A percentile compares a stretch with the other conserved stretches of the same genome.
phyloP scores from a whole-genome alignment of 2,329 filamentous ascomycete species.

The Trichoderma sp. region DNA sequence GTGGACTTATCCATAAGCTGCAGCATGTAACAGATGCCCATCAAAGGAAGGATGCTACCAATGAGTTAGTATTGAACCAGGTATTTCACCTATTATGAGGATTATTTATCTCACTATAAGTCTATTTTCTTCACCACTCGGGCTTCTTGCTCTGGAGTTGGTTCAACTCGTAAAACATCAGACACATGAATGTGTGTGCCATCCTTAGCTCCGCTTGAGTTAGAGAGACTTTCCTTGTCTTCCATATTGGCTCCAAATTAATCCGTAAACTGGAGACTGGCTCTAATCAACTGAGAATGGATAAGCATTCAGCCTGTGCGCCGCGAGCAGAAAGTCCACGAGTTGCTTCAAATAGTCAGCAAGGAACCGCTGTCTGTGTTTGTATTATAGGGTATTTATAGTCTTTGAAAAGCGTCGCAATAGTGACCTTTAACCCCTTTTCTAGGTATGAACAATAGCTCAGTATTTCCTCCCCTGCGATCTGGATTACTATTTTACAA shows the following conservation, averaged over 20 bases:
- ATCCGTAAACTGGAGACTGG: neutral
- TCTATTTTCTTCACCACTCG: neutral
- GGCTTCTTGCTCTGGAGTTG: neutral
- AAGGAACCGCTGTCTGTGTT: neutral
- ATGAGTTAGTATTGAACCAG: neutral
- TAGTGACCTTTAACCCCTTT: neutral
- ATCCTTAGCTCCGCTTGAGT: neutral
- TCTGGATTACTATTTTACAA: neutral
- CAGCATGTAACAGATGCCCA: conserved; percentile 55
- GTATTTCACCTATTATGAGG: neutral
- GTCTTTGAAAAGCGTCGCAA: neutral
- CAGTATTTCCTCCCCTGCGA: neutral
- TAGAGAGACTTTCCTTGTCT: neutral
- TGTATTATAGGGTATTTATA: neutral
- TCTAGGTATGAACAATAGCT: neutral
- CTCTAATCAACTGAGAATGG: neutral
- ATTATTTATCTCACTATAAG: neutral
- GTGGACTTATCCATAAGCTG: neutral
- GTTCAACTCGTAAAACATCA: neutral
- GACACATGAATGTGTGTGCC: neutral
- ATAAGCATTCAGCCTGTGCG: neutral
- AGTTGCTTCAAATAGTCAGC: neutral
- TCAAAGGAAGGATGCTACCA: conserved; percentile 47
- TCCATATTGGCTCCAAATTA: neutral
- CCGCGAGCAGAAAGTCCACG: neutral